Percentiles rank a stretch among this genome's conserved stretches.
Evolutionary conservation across 768 basidiomycete species (phyloP).

Genomic region (Suillus weaverae): DNA sequence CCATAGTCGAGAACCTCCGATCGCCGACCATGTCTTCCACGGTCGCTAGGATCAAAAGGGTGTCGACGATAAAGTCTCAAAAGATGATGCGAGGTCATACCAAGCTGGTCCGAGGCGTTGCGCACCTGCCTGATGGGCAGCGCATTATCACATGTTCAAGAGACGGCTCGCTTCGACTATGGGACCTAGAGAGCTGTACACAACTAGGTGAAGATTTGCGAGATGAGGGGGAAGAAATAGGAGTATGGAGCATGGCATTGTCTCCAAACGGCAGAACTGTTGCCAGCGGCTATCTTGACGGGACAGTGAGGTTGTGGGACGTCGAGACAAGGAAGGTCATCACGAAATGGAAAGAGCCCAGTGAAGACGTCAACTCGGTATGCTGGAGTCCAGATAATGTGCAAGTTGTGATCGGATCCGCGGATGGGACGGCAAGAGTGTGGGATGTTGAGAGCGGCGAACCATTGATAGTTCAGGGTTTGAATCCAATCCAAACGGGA

Average conservation of each 20-base stretch:
- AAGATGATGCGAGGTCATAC: not conserved
- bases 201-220: constrained; percentile 5
- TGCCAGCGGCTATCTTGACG: not conserved
- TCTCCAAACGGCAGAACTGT: not conserved
- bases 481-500: constrained; percentile 1
- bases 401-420: constrained; percentile 13
- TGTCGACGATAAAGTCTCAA: not conserved
- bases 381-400: constrained; percentile 10
- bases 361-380: not conserved
- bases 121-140: not conserved
- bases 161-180: constrained; percentile 14
- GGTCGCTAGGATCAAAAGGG: not conserved
- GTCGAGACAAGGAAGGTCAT: not conserved
- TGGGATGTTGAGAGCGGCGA: not conserved
- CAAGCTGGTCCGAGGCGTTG: not conserved
- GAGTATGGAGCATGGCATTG: not conserved
- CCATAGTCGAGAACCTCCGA: not conserved
- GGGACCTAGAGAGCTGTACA: constrained; percentile 28
- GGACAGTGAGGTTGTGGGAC: constrained; percentile 3
- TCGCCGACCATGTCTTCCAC: not conserved
- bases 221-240: constrained; percentile 8
- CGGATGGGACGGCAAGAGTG: constrained; percentile 14
- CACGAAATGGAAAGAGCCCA: not conserved
- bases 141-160: constrained; percentile 12
- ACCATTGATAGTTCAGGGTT: not conserved